phyloP scores from a whole-genome alignment of 2,329 filamentous ascomycete species.

The Ceratocystis harringtonii region DNA sequence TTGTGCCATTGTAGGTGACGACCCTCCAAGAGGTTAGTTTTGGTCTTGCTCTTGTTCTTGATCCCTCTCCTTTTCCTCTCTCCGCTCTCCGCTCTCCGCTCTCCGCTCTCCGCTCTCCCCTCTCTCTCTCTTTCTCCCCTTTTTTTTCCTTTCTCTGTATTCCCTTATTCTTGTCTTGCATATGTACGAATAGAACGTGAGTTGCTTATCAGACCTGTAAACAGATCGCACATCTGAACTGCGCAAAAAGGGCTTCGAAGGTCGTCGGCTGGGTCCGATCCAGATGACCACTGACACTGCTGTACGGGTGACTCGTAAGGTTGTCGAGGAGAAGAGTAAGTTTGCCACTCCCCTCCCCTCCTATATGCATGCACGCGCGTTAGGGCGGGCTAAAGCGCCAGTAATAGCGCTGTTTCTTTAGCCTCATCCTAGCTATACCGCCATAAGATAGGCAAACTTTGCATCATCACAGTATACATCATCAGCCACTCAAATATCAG shows the following conservation, averaged over 20 bases:
- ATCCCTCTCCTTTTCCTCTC: neutral
- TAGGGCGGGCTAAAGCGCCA: neutral
- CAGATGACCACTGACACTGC: constrained; percentile 99
- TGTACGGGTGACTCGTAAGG: constrained; percentile 79
- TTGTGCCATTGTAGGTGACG: constrained; percentile 49
- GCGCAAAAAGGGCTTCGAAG: constrained; percentile 80
- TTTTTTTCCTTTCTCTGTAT: too few species aligned
- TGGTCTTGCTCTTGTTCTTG: neutral
- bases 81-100: neutral
- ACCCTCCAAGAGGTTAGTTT: constrained; percentile 65
- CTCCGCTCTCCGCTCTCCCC: neutral
- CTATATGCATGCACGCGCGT: neutral
- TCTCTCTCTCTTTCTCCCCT: too few species aligned
- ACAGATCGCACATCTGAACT: constrained; percentile 89
- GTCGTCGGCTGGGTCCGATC: constrained; percentile 72
- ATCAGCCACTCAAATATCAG: neutral
- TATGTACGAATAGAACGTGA: neutral
- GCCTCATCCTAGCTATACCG: neutral
- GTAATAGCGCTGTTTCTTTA: neutral
- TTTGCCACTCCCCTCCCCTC: neutral
- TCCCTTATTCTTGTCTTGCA: too few species aligned
- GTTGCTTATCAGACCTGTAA: neutral
- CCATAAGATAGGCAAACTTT: neutral
- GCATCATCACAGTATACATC: neutral
- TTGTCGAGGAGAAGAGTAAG: constrained; percentile 68